Conservation (phyloP, 1,284 basidiomycete species). For the Boletellus dicymbophilus region DNA sequence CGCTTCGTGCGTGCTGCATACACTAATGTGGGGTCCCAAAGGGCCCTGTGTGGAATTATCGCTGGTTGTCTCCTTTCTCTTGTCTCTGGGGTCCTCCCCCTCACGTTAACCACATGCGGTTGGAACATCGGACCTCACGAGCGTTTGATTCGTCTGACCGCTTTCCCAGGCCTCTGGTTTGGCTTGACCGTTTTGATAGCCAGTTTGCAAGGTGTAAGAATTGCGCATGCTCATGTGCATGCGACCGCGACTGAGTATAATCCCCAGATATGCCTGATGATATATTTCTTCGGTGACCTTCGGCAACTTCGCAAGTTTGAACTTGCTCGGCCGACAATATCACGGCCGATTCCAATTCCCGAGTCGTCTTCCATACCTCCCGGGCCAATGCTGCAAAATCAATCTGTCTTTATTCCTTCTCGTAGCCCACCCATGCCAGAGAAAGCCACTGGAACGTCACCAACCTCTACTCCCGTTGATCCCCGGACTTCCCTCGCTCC, state of each 20-base stretch:
- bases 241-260: conserved; percentile 1
- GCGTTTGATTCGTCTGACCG: conserved; percentile 59
- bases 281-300: conserved; percentile 80
- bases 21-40: conserved; percentile 73
- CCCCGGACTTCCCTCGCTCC: conserved; percentile 13
- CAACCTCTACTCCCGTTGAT: conserved; percentile 5
- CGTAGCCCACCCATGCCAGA: conserved; percentile 10
- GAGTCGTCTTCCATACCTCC: conserved; percentile 16
- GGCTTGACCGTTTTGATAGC: conserved; percentile 64
- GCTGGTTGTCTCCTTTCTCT: conserved; percentile 49
- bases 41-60: conserved; percentile 68
- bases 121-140: conserved; percentile 52
- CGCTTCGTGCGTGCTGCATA: conserved; percentile 70
- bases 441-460: not conserved
- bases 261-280: conserved; percentile 55
- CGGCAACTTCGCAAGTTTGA: conserved; percentile 78
- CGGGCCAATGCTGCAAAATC: not conserved
- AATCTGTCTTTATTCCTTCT: conserved; percentile 12
- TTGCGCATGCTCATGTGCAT: not conserved
- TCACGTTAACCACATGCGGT: conserved; percentile 26
- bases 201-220: conserved; percentile 60
- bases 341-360: conserved; percentile 42
- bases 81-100: conserved; percentile 37
- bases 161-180: conserved; percentile 69
- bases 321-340: conserved; percentile 63